These are phyloP conservation scores for Colletotrichum brevisporum DNA, from an alignment of 2,329 filamentous ascomycete genomes.

Conservation along the genomic window DNA sequence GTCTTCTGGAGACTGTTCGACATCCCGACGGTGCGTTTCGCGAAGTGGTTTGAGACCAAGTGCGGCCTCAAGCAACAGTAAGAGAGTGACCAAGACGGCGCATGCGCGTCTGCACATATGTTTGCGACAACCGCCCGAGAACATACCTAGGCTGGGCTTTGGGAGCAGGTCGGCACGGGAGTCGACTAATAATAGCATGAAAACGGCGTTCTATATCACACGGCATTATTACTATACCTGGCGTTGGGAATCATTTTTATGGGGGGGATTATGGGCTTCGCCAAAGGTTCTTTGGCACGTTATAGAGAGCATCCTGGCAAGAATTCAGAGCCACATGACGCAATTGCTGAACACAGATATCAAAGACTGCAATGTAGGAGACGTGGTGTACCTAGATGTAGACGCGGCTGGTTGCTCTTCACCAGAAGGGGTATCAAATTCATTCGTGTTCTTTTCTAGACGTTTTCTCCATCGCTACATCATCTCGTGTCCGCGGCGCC, in stretches of 20 bases:
- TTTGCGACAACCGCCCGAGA: constrained; percentile 12
- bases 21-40: constrained; percentile 68
- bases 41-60: constrained; percentile 67
- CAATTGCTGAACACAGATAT: constrained; percentile 8
- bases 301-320: constrained; percentile 25
- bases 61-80: constrained; percentile 50
- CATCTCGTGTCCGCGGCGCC: constrained; percentile 32
- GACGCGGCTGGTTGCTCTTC: constrained; percentile 1
- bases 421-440: constrained; percentile 37
- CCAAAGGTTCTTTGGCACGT: constrained; percentile 12
- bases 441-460: constrained; percentile 38
- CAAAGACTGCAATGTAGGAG: constrained; percentile 1
- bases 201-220: constrained; percentile 35
- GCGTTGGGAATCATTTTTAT: constrained; percentile 26
- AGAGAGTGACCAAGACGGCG: background rate
- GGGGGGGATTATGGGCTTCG: background rate
- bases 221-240: constrained; percentile 41
- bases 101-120: constrained; percentile 17
- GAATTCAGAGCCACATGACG: constrained; percentile 20
- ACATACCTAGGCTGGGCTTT: constrained; percentile 1
- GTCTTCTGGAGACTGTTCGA: constrained; percentile 70
- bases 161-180: constrained; percentile 25
- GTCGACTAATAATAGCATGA: constrained; percentile 38
- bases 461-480: background rate
- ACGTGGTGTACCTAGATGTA: constrained; percentile 11